Evolutionary conservation across 2,329 filamentous ascomycete genomes (phyloP), one percentile per base, ranked within the genome.

Genomic region (Cryphonectria nitschkei): DNA sequence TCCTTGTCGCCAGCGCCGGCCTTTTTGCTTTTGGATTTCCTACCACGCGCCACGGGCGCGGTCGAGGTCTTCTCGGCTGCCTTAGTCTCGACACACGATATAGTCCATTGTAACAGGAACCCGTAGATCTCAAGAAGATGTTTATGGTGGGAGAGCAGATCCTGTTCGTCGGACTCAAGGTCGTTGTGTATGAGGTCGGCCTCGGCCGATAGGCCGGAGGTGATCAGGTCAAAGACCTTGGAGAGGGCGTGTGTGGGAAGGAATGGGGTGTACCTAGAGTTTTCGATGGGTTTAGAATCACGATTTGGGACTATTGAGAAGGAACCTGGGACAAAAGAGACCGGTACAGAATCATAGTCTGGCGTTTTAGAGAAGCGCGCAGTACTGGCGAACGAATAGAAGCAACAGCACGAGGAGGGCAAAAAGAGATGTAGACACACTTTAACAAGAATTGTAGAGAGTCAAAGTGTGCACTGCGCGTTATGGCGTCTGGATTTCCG

Each of bases 361-460:
- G 50, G 34, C 56, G 61, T 52, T 34, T 46, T 61, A 34, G 19
- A n/a, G 32, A 39, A 41, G 50, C 56, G 52, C 46, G 39, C n/a
- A 22, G 41, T 14, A 26, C 46, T 29, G 39, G 60, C 34, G 43
- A 34, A 41, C 50, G 19, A 22, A 39, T 37, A 32, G 26, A 16
- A 11, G 37, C 29, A 11, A 26, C 29, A 32, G 46, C 7, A 73
- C 58, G 60, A 71, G 75, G 75, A 74, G 78, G 79, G 70, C 68
- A 67, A 76, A 78, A 77, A 82, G 83, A 86, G 79, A 84, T 85
- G 82, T 88, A 87, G 78, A 89, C 94, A 86, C 89, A 98, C 95
- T 99, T 99, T 84, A 99, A 87, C 72, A 99, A 85, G 79, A 97
- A 97, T 81, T 98, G 95, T 76, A 99, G 82, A 73, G 95, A 97